Conservation (phyloP, 805 yeast species). For the Grigorovia jiainica region DNA sequence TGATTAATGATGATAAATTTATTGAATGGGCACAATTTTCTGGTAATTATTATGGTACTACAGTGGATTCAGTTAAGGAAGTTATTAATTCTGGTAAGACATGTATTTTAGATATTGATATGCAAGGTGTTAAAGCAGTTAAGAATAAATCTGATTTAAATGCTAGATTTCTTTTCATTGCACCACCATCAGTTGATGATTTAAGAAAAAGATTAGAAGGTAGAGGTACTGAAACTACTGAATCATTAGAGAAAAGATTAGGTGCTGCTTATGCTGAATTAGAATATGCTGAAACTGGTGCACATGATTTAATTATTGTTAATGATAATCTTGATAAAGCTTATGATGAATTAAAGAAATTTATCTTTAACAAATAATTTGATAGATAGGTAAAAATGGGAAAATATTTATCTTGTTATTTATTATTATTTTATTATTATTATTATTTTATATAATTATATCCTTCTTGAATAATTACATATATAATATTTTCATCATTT, state of each 20-base stretch:
- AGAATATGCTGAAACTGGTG: conserved; percentile 83
- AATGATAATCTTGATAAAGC: conserved; percentile 90
- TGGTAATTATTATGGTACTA: conserved; percentile 95
- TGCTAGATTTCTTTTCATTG: conserved; percentile 77
- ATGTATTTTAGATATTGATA: conserved; percentile 93
- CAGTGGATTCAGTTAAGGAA: conserved; percentile 70
- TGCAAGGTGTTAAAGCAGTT: conserved; percentile 96
- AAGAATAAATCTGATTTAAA: conserved; percentile 63
- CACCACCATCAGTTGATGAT: conserved; percentile 86
- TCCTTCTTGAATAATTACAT: too few relatives aligned
- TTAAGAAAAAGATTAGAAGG: conserved; percentile 66
- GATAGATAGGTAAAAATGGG: neutral
- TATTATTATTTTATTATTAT: too few relatives aligned
- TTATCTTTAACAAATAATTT: conserved; percentile 42
- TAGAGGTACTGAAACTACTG: conserved; percentile 93
- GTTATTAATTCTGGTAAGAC: conserved; percentile 49
- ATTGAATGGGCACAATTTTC: conserved; percentile 98
- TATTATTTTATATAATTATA: too few relatives aligned
- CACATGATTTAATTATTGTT: conserved; percentile 81
- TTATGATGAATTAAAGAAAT: conserved; percentile 68
- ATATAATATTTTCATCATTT: too few relatives aligned
- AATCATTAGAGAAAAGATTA: conserved; percentile 73
- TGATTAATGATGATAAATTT: conserved; percentile 68
- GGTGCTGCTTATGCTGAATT: conserved; percentile 81
- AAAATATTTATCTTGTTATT: too few relatives aligned